Conservation (phyloP, 2,329 filamentous ascomycete genomes). For the Amauroascus niger region DNA sequence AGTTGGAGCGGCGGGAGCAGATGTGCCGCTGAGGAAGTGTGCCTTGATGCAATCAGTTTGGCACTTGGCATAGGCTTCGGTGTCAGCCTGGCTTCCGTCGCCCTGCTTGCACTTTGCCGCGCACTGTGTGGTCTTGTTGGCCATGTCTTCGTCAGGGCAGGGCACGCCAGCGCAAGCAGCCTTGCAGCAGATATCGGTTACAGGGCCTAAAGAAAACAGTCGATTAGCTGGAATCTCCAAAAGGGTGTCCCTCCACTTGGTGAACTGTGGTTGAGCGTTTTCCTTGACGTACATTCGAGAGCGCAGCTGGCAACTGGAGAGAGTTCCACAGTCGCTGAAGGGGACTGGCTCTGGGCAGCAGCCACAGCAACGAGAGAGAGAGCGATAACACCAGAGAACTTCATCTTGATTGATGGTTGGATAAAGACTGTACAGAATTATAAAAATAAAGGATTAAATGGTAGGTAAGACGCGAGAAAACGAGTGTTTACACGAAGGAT, state of each 20-base stretch:
- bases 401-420: conserved; percentile 26
- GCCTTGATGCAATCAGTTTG: conserved; percentile 42
- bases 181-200: conserved; percentile 42
- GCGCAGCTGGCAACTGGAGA: conserved; percentile 30
- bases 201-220: conserved; percentile 26
- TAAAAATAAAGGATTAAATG: conserved; percentile 7
- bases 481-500: conserved; percentile 1
- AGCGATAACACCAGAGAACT: conserved; percentile 36
- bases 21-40: conserved; percentile 38
- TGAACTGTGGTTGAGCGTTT: no score
- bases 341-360: conserved; percentile 33
- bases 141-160: conserved; percentile 43
- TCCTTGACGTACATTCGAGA: conserved; percentile 28
- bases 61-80: conserved; percentile 40
- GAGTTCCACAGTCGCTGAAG: conserved; percentile 25
- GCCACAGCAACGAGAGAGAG: conserved; percentile 39
- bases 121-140: conserved; percentile 44
- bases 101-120: conserved; percentile 46
- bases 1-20: conserved; percentile 1
- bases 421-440: not conserved
- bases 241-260: not conserved
- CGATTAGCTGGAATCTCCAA: not conserved
- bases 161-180: conserved; percentile 45
- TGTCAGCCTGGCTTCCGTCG: conserved; percentile 39
- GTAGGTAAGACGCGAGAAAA: not conserved